Percentiles rank a stretch among this genome's conserved stretches.
phyloP scores from a whole-genome alignment of 2,329 filamentous ascomycete genomes.

The Apiospora kogelbergensis region DNA sequence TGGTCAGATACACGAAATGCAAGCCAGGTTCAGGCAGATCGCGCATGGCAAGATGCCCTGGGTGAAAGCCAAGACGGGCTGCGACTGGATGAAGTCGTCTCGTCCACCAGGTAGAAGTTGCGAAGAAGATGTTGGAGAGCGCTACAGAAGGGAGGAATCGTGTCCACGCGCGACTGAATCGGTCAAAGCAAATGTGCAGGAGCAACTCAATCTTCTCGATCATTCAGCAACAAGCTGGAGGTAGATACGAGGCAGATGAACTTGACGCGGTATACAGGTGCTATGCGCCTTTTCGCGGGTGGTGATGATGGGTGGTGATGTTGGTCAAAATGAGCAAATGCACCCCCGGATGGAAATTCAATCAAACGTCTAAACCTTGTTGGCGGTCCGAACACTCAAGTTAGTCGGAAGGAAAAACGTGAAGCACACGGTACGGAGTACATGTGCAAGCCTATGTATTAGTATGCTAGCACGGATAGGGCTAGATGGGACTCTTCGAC shows the following conservation, averaged over 20 bases:
- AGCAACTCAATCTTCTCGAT: not conserved
- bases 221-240: not conserved
- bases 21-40: not conserved
- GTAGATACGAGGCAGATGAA: not conserved
- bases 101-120: not conserved
- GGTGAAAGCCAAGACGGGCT: not conserved
- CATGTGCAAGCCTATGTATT: no score
- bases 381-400: not conserved
- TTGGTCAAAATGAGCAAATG: not conserved
- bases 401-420: not conserved
- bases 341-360: not conserved
- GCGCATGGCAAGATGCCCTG: not conserved
- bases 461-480: not conserved
- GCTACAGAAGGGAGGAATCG: not conserved
- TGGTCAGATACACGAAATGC: not conserved
- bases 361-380: constrained; percentile 4
- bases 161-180: not conserved
- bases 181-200: not conserved
- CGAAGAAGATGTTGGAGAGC: not conserved
- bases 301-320: not conserved
- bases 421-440: no score
- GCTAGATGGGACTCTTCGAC: not conserved
- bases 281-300: not conserved
- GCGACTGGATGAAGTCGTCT: not conserved
- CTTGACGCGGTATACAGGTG: not conserved